These are phyloP conservation scores for Acidomyces sp. DNA, from an alignment of 495 filamentous ascomycete species.

Conservation along the genomic window DNA sequence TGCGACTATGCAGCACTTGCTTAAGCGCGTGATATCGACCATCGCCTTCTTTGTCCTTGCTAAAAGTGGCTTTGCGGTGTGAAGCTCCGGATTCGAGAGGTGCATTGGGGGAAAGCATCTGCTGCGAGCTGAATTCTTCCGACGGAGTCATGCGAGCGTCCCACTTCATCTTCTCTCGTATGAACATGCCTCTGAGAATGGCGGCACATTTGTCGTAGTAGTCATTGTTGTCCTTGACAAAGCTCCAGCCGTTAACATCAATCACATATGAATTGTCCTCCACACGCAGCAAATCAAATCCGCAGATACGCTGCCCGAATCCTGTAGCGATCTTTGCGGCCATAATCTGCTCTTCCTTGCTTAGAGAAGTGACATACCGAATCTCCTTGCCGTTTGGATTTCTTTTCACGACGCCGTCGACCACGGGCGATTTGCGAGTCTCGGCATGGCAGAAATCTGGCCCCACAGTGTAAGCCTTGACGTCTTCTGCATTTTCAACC, in stretches of 20 bases:
- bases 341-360: conserved; percentile 66
- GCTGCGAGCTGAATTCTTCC: conserved; percentile 25
- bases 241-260: conserved; percentile 99
- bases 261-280: conserved; percentile 90
- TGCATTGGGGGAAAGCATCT: conserved; percentile 4
- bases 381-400: conserved; percentile 97
- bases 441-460: conserved; percentile 91
- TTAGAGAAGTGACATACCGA: conserved; percentile 79
- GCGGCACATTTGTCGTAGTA: conserved; percentile 87
- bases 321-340: conserved; percentile 79
- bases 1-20: conserved; percentile 49
- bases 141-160: conserved; percentile 33
- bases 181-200: conserved; percentile 76
- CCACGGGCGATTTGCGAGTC: conserved; percentile 90
- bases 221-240: conserved; percentile 98
- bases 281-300: conserved; percentile 86
- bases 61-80: conserved; percentile 29
- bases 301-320: conserved; percentile 91
- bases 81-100: conserved; percentile 4
- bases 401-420: conserved; percentile 86
- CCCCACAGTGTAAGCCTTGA: conserved; percentile 97
- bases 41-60: conserved; percentile 8
- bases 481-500: conserved; percentile 91
- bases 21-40: conserved; percentile 32
- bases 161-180: conserved; percentile 53